phyloP scores from a whole-genome alignment of 116 monocot species.

The Dioscorea cayenensis region DNA sequence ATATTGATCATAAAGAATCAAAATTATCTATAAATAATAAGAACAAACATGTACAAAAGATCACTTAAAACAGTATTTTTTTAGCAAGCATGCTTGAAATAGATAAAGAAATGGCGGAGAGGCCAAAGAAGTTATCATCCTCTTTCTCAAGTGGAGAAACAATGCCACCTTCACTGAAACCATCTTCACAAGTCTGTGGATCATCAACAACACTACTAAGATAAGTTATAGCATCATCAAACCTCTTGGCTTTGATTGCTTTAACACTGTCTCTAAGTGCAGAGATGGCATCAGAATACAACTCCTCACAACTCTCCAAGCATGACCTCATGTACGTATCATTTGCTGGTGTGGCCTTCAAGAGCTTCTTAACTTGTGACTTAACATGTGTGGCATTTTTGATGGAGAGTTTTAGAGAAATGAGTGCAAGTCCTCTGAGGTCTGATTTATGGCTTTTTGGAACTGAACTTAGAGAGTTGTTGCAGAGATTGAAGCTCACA shows the following conservation, averaged over 20 bases:
- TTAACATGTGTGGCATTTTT: not conserved
- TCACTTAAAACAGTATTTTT: no score
- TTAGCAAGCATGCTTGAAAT: not conserved
- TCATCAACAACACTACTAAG: constrained; percentile 5
- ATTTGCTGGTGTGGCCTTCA: not conserved
- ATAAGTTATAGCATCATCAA: constrained; percentile 3
- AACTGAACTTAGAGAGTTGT: not conserved
- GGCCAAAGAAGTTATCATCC: constrained; percentile 1
- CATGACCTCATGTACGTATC: not conserved
- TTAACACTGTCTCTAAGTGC: not conserved
- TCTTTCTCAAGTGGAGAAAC: constrained; percentile 2
- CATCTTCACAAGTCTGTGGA: constrained; percentile 11
- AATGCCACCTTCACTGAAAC: not conserved
- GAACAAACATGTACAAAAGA: no score
- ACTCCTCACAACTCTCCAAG: constrained; percentile 4
- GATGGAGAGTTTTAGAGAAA: not conserved
- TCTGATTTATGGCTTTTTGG: not conserved
- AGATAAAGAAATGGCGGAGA: constrained; percentile 9
- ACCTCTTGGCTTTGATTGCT: constrained; percentile 3
- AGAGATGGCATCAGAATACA: not conserved
- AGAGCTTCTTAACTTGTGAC: not conserved
- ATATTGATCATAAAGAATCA: no score
- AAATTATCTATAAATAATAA: no score
- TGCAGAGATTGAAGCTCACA: constrained; percentile 1
- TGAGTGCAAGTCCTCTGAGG: not conserved